Percentiles rank a stretch among this genome's conserved stretches.
These are phyloP conservation scores for Tilletia walkeri DNA, from an alignment of 1,284 basidiomycete genomes.

Conservation along the genomic window DNA sequence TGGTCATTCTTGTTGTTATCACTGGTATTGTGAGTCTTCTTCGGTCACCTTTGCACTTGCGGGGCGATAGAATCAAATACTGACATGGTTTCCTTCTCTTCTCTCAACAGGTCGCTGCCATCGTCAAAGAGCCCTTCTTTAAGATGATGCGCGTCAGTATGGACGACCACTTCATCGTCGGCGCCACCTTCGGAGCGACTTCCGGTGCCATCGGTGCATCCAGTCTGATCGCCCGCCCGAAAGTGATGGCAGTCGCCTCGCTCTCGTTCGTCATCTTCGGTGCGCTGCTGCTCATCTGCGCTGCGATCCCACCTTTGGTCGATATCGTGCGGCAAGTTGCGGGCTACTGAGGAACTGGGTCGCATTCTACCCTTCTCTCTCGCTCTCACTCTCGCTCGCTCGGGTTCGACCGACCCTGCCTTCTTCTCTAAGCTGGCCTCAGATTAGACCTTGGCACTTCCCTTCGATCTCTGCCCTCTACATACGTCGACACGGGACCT, in stretches of 20 bases:
- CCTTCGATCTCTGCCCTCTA: too few relatives aligned
- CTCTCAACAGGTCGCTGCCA: constrained; percentile 24
- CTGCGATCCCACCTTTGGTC: constrained; percentile 41
- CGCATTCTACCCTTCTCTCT: too few relatives aligned
- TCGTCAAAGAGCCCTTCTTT: constrained; percentile 48
- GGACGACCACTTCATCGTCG: constrained; percentile 38
- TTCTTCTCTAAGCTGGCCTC: too few relatives aligned
- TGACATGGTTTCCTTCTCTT: not conserved
- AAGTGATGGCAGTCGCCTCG: constrained; percentile 41
- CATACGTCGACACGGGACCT: too few relatives aligned
- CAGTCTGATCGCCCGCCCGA: constrained; percentile 35
- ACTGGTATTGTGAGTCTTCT: constrained; percentile 36
- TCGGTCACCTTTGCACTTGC: not conserved
- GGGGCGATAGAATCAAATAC: not conserved
- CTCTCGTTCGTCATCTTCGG: constrained; percentile 45
- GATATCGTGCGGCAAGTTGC: constrained; percentile 25
- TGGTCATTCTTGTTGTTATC: constrained; percentile 46
- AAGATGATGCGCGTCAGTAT: constrained; percentile 30
- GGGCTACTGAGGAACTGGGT: not conserved
- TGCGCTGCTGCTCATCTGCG: constrained; percentile 37
- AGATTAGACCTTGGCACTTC: too few relatives aligned
- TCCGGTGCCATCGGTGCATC: constrained; percentile 44
- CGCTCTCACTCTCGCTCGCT: too few relatives aligned
- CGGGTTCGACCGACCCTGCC: too few relatives aligned
- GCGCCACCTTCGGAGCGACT: constrained; percentile 43